A percentile compares a stretch with the other conserved stretches of the same genome.
Conservation (phyloP, 441 rosid species). For the Adansonia madagascariensis region DNA sequence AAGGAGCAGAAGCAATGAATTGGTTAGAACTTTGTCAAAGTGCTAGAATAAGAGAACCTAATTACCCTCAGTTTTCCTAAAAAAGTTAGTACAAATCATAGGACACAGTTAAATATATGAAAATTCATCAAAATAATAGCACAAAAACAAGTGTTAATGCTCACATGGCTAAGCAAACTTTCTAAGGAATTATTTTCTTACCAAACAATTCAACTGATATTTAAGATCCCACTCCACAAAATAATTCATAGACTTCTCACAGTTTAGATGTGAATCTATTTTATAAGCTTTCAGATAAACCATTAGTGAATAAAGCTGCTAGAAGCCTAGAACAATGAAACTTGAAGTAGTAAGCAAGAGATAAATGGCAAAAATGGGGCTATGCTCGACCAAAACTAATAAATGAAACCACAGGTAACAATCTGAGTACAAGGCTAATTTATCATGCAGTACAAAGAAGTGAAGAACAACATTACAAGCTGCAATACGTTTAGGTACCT, state of each 20-base stretch:
- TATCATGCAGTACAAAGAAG: constrained; percentile 4
- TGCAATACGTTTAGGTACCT: constrained; percentile 50
- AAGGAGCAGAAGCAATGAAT: constrained; percentile 19
- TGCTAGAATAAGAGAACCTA: constrained; percentile 6
- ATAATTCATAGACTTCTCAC: neutral
- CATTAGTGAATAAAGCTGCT: neutral
- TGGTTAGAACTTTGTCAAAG: constrained; percentile 15
- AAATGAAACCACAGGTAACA: neutral
- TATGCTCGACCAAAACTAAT: neutral
- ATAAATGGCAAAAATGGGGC: neutral
- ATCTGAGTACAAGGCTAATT: constrained; percentile 5
- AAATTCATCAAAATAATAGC: neutral
- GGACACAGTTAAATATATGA: neutral
- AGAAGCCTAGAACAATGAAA: neutral
- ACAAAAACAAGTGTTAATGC: neutral
- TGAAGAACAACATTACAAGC: constrained; percentile 12
- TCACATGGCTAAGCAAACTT: neutral
- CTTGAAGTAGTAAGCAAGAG: neutral
- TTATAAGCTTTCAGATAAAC: constrained; percentile 5
- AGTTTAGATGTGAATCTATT: neutral
- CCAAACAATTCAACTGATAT: neutral
- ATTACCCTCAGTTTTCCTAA: neutral
- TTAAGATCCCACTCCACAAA: constrained; percentile 13
- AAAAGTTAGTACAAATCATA: neutral
- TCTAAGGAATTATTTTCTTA: neutral